Conservation (phyloP, 768 basidiomycete species). For the Cystobasidium tubakii region DNA sequence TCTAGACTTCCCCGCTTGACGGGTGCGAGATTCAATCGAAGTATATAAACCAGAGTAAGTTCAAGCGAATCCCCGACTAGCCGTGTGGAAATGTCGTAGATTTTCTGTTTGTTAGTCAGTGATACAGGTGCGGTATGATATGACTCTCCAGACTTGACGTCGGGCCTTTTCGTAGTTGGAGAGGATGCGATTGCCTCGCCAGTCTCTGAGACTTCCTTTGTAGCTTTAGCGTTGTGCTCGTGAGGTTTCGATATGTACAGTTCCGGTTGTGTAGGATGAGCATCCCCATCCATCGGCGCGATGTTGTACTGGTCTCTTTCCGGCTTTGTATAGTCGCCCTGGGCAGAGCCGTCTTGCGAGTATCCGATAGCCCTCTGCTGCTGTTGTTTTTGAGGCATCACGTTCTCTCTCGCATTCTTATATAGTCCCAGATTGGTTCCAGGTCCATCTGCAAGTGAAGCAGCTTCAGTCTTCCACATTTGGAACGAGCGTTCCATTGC, state of each 20-base stretch:
- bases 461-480: conserved; percentile 22
- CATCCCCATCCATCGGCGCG: not conserved
- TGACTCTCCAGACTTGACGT: not conserved
- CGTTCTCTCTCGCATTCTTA: not conserved
- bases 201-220: not conserved
- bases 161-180: not conserved
- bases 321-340: not conserved
- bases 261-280: not conserved
- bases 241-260: not conserved
- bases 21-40: conserved; percentile 8
- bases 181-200: not conserved
- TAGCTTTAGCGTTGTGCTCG: not conserved
- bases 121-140: conserved; percentile 12
- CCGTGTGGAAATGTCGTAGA: conserved; percentile 25
- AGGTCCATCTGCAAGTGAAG: not conserved
- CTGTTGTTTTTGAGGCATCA: not conserved
- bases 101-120: not conserved
- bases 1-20: not conserved
- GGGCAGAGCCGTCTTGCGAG: not conserved
- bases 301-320: not conserved
- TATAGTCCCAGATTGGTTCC: not conserved
- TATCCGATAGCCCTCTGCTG: not conserved
- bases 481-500: conserved; percentile 34
- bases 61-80: conserved; percentile 11
- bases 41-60: conserved; percentile 21